Evolutionary conservation across 176 grass and related monocot genomes (phyloP).

Genomic region (Coix lacrymajobi): DNA sequence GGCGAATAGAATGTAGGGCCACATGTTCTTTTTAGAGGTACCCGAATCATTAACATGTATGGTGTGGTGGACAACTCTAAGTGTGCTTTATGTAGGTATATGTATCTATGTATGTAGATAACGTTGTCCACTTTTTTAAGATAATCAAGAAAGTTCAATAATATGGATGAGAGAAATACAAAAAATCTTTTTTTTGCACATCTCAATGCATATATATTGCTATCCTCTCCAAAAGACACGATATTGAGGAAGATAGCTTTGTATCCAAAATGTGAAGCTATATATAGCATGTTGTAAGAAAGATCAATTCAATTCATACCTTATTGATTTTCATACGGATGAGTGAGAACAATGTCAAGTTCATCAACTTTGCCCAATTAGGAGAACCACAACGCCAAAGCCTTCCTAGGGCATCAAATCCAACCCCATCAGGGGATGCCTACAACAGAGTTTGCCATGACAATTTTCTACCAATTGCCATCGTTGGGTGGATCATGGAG

Average conservation of each 20-base stretch:
- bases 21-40: neutral
- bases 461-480: conserved; percentile 56
- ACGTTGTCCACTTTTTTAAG: conserved; percentile 15
- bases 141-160: neutral
- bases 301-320: no score
- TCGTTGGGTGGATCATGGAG: conserved; percentile 71
- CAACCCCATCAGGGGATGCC: neutral
- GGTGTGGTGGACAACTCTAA: neutral
- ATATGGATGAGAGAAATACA: no score
- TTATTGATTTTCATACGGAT: no score
- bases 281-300: neutral
- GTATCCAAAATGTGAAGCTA: neutral
- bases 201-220: neutral
- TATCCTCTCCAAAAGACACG: neutral
- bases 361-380: conserved; percentile 1
- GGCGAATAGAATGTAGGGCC: conserved; percentile 10
- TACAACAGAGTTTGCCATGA: neutral
- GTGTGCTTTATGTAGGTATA: no score
- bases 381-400: neutral
- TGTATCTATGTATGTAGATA: neutral
- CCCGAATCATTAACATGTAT: neutral
- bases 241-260: neutral
- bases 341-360: neutral
- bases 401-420: conserved; percentile 9
- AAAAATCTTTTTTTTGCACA: neutral